These are phyloP conservation scores for Serendipita indica DNA, from an alignment of 768 basidiomycete species.

Conservation along the genomic window DNA sequence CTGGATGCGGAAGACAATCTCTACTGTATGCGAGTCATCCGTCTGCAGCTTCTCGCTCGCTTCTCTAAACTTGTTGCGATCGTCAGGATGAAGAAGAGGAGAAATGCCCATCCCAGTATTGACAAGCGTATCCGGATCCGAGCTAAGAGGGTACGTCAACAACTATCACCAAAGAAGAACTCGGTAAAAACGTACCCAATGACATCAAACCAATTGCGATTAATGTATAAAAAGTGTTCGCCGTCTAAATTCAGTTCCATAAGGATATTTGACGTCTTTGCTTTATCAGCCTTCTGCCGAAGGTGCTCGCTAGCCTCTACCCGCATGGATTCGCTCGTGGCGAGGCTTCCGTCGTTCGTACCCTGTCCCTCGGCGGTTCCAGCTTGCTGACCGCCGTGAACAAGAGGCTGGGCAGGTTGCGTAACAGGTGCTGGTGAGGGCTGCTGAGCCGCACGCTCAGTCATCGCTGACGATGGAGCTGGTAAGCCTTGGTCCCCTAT, in stretches of 20 bases:
- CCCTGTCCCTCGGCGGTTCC: not conserved
- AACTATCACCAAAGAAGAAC: not conserved
- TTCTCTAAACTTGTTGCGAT: slow-evolving; percentile 71
- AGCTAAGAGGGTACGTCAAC: slow-evolving; percentile 30
- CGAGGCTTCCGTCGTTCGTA: not conserved
- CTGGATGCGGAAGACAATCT: slow-evolving; percentile 77
- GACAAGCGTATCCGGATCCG: slow-evolving; percentile 59
- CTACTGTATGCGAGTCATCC: slow-evolving; percentile 89
- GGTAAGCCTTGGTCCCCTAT: not conserved
- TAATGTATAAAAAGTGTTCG: slow-evolving; percentile 89
- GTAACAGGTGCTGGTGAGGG: not conserved
- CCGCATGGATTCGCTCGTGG: slow-evolving; percentile 24
- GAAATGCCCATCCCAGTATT: slow-evolving; percentile 63
- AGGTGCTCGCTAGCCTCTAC: slow-evolving; percentile 80
- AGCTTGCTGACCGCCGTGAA: not conserved
- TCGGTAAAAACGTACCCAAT: slow-evolving; percentile 48
- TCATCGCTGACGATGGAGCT: not conserved
- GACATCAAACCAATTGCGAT: slow-evolving; percentile 88
- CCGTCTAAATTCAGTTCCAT: slow-evolving; percentile 89
- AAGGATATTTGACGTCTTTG: slow-evolving; percentile 91
- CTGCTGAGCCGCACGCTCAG: not conserved
- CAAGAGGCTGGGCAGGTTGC: not conserved
- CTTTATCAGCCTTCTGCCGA: slow-evolving; percentile 80
- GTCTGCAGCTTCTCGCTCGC: slow-evolving; percentile 73
- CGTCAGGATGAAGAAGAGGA: slow-evolving; percentile 57